Evolutionary conservation across 805 yeast genomes (phyloP).

Genomic region (Lipomyces japonicus): DNA sequence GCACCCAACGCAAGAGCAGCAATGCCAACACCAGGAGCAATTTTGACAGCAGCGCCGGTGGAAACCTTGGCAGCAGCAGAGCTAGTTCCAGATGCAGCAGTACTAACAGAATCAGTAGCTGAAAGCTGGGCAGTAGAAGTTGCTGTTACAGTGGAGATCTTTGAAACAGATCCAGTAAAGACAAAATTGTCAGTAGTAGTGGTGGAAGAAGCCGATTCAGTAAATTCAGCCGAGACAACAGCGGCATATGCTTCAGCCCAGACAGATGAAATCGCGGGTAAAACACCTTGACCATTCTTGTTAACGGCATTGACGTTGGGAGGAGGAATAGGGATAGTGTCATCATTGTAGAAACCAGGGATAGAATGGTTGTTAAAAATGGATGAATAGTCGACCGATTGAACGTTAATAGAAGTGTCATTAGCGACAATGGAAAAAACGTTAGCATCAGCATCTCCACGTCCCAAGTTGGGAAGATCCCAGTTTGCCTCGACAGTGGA

Average conservation of each 20-base stretch:
- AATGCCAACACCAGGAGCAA: slow-evolving; percentile 1
- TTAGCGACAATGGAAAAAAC: slow-evolving; percentile 46
- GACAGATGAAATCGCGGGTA: slow-evolving; percentile 36
- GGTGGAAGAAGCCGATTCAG: slow-evolving; percentile 3
- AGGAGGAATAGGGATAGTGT: slow-evolving; percentile 36
- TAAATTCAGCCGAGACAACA: slow-evolving; percentile 8
- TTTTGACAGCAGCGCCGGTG: neutral
- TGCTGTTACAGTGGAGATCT: slow-evolving; percentile 10
- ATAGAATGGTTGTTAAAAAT: slow-evolving; percentile 25
- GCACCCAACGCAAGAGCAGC: slow-evolving; percentile 8
- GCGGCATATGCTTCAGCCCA: slow-evolving; percentile 36
- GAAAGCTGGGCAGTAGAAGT: slow-evolving; percentile 22
- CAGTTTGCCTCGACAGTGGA: slow-evolving; percentile 52
- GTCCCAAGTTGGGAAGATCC: slow-evolving; percentile 49
- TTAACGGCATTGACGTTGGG: slow-evolving; percentile 41
- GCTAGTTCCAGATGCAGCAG: slow-evolving; percentile 22
- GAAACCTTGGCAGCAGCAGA: slow-evolving; percentile 11
- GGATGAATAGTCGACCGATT: slow-evolving; percentile 11
- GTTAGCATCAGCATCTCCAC: slow-evolving; percentile 50
- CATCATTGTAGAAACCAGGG: slow-evolving; percentile 27
- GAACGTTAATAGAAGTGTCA: slow-evolving; percentile 29
- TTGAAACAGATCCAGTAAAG: slow-evolving; percentile 12
- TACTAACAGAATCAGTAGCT: slow-evolving; percentile 4
- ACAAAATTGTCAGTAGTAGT: slow-evolving; percentile 19
- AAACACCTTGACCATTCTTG: slow-evolving; percentile 39